A percentile compares a stretch with the other conserved stretches of the same genome.
Evolutionary conservation across 352 stramenopile genomes (phyloP).

Genomic region (Pythium utonaiense): DNA sequence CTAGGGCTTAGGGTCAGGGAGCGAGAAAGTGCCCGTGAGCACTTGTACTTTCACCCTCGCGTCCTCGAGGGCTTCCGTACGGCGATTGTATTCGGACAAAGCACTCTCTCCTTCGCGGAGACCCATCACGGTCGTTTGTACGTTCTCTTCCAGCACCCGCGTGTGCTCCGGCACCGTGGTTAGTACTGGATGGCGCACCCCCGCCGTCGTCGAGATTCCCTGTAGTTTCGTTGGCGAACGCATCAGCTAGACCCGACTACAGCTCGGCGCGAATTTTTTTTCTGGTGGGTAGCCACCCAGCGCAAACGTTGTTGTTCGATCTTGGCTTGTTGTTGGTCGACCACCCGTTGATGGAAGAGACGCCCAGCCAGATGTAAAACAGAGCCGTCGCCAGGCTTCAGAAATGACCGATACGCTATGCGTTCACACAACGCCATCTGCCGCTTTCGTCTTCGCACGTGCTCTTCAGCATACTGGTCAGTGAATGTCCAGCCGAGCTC

Average conservation of each 20-base stretch:
- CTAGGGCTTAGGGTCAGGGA: no score
- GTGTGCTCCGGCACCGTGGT: no score
- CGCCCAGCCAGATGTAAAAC: slow-evolving; percentile 1
- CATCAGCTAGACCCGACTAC: background rate
- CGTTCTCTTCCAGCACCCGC: no score
- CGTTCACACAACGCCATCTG: slow-evolving; percentile 10
- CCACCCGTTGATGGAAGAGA: slow-evolving; percentile 16
- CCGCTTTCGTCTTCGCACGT: no score
- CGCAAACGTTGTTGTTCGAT: slow-evolving; percentile 10
- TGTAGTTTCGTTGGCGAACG: slow-evolving; percentile 19
- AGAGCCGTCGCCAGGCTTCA: background rate
- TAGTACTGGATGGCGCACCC: no score
- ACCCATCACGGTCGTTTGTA: no score
- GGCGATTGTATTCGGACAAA: background rate
- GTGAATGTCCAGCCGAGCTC: slow-evolving; percentile 9
- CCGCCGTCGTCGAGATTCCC: no score
- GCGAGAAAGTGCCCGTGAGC: background rate
- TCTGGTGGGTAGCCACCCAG: slow-evolving; percentile 13
- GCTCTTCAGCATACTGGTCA: no score
- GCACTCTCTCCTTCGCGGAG: background rate
- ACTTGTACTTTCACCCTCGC: background rate
- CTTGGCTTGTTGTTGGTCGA: slow-evolving; percentile 18
- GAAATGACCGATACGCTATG: slow-evolving; percentile 6
- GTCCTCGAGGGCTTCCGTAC: background rate
- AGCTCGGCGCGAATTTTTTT: slow-evolving; percentile 9